These are phyloP conservation scores for Auricularia sp. DNA, from an alignment of 768 basidiomycete species.

Conservation along the genomic window DNA sequence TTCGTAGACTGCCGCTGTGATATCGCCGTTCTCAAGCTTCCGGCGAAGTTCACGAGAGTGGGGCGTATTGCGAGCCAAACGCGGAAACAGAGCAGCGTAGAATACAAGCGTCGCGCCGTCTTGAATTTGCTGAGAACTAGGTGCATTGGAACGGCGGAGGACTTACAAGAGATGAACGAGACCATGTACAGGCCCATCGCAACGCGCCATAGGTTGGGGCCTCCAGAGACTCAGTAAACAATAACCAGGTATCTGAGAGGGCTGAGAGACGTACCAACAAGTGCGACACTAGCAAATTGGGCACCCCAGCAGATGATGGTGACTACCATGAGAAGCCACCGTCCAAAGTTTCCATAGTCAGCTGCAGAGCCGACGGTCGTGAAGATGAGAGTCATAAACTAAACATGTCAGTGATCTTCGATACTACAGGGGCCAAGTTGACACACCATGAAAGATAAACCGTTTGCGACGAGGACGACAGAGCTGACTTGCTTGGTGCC, in stretches of 20 bases:
- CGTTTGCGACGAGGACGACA: constrained; percentile 67
- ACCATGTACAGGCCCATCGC: constrained; percentile 76
- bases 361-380: constrained; percentile 66
- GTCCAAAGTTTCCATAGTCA: constrained; percentile 66
- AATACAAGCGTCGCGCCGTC: constrained; percentile 74
- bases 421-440: not conserved
- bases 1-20: constrained; percentile 55
- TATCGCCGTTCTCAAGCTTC: constrained; percentile 50
- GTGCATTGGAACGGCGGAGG: too few species aligned
- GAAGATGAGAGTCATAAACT: constrained; percentile 75
- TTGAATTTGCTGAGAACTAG: not conserved
- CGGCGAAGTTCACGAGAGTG: constrained; percentile 47
- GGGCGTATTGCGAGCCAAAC: constrained; percentile 68
- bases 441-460: constrained; percentile 61
- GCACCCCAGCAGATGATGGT: constrained; percentile 74
- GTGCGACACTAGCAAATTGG: constrained; percentile 66
- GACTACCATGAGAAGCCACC: constrained; percentile 63
- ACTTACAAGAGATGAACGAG: constrained; percentile 52
- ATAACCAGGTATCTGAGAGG: not conserved
- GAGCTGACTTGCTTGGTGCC: constrained; percentile 69
- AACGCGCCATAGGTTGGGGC: constrained; percentile 56
- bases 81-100: constrained; percentile 69
- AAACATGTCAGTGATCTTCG: not conserved
- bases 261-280: constrained; percentile 43
- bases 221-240: constrained; percentile 22